A percentile compares a stretch with the other conserved stretches of the same genome.
Conservation (phyloP, 2,329 filamentous ascomycete genomes). For the Trichoderma sp. region DNA sequence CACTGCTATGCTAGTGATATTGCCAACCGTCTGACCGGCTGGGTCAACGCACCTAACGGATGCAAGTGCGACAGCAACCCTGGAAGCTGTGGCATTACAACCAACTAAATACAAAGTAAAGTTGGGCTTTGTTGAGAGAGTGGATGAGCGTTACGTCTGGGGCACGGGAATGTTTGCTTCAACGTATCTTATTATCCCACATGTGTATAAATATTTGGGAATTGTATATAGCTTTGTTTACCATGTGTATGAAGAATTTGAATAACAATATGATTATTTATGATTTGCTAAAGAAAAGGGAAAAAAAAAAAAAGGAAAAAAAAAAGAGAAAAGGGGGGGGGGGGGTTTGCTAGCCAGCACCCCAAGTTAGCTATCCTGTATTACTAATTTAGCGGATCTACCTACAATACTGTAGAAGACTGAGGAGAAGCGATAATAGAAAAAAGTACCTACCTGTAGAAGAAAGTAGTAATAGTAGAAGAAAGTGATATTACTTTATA, state of each 20-base stretch:
- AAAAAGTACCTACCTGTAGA: no score
- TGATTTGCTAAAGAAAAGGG: no score
- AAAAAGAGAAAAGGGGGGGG: no score
- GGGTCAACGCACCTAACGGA: constrained; percentile 21
- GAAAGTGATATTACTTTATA: no score
- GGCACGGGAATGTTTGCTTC: background rate
- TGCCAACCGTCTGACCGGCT: constrained; percentile 25
- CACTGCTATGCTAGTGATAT: constrained; percentile 25
- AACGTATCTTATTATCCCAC: background rate
- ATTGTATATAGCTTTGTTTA: background rate
- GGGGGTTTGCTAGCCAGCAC: no score
- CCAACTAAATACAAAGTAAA: background rate
- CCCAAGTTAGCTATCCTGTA: no score
- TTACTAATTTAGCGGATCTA: no score
- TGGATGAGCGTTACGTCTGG: background rate
- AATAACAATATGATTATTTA: no score
- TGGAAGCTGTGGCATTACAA: background rate
- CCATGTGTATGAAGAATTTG: background rate
- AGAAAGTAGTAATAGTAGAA: no score
- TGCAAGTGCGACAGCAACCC: constrained; percentile 25
- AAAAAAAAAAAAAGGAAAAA: no score
- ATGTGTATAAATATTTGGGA: background rate
- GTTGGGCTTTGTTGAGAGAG: background rate
- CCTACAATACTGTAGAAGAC: no score
- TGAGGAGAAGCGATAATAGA: no score